A percentile compares a stretch with the other conserved stretches of the same genome.
Conservation (phyloP, 805 yeast species). For the Metschnikowia bowlesiae region DNA sequence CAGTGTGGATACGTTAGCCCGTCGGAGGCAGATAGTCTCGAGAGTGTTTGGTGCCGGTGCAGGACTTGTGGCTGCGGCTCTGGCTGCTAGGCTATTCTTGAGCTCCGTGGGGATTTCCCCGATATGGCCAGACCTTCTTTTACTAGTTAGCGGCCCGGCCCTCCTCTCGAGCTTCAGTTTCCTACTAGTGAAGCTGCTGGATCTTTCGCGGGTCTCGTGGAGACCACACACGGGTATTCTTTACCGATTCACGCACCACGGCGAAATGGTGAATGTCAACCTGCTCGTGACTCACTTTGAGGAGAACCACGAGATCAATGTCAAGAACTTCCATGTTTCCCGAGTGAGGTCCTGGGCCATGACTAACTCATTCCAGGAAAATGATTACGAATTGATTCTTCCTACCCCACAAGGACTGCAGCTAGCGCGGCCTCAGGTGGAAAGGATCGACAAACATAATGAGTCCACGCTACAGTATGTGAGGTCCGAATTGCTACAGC, state of each 20-base stretch:
- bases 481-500: slow-evolving; percentile 8
- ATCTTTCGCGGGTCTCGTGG: slow-evolving; percentile 28
- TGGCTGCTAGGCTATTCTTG: background rate
- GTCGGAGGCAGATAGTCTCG: background rate
- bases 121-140: background rate
- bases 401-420: slow-evolving; percentile 5
- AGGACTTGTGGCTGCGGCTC: background rate
- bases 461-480: slow-evolving; percentile 6
- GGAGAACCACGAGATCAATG: slow-evolving; percentile 39
- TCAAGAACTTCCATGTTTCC: slow-evolving; percentile 33
- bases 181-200: background rate
- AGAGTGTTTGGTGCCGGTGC: background rate
- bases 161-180: background rate
- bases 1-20: background rate
- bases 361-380: slow-evolving; percentile 1
- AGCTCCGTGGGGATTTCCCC: background rate
- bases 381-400: slow-evolving; percentile 10
- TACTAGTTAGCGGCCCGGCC: background rate
- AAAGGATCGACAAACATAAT: slow-evolving; percentile 8
- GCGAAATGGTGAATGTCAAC: slow-evolving; percentile 30
- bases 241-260: slow-evolving; percentile 26
- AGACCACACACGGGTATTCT: slow-evolving; percentile 27
- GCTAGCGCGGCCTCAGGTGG: slow-evolving; percentile 4
- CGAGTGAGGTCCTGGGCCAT: slow-evolving; percentile 2
- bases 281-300: slow-evolving; percentile 37